Base-by-base conservation (phyloP, 129 eudicot genomes). In the Escallonia herrerae region DNA sequence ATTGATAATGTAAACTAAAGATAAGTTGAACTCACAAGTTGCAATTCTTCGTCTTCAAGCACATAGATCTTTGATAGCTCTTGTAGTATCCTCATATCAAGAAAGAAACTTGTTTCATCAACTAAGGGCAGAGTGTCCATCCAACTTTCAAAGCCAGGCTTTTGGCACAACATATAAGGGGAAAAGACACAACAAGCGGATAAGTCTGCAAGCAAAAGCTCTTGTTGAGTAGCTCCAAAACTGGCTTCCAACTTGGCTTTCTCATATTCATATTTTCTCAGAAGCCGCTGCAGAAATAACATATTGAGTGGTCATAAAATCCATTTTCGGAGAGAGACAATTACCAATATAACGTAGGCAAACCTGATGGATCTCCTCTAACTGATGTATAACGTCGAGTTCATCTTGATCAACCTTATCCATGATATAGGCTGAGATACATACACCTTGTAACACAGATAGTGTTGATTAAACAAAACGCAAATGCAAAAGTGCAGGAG, bases 321-420 rank as follows among this genome's bases (percentile, higher is more conserved):
- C 33, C 33, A 22, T 22, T 0, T 22, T 22, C 33, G 33, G 33
- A 22, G 33, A 22, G 33, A 22, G 1, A 45, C 63, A 50, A n/a
- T 40, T 46, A 12, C 63, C 58, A n/a, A 37, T 52, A 51, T 52
- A 11, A 72, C 3, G 8, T 11, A 67, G 63, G 50, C 50, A 53
- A 72, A 84, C 97, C 93, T 84, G 90, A 78, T 80, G 63, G 87
- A 94, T 78, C 58, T 86, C 93, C 67, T 89, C 88, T 78, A 89
- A 73, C 82, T 80, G 72, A 72, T 77, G 80, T 45, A 76, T 54
- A 74, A 67, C 73, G 43, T 74, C 60, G 43, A 51, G 64, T 15
- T 59, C 72, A 51, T 73, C 77, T 51, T 80, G 81, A 71, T 76
- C 77, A 33, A 53, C 69, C 58, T 72, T 74, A 54, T 83, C 75